These are phyloP conservation scores for Hypomontagnella monticulosa DNA, from an alignment of 495 filamentous ascomycete species.

Conservation along the genomic window DNA sequence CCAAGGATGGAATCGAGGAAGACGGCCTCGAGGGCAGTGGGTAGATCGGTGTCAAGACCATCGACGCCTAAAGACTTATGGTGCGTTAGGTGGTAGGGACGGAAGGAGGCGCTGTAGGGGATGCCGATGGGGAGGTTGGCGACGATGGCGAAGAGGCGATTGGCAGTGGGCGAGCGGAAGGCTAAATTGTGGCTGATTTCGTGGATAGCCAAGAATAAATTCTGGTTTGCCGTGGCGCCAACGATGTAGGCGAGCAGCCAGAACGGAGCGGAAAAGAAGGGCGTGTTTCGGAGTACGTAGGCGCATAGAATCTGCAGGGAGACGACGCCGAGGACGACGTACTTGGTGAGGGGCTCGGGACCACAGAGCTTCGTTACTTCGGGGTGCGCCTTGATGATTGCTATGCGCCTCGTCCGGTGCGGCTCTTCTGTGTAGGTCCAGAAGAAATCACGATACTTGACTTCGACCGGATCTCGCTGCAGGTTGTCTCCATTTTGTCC, in stretches of 20 bases:
- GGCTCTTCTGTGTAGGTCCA: conserved; percentile 99
- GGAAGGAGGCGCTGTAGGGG: conserved; percentile 95
- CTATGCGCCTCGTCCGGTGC: conserved; percentile 85
- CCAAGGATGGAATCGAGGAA: conserved; percentile 96
- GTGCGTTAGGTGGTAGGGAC: conserved; percentile 98
- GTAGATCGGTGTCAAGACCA: conserved; percentile 95
- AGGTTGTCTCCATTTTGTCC: conserved; percentile 28
- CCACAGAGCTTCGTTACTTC: conserved; percentile 99
- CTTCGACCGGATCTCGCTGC: conserved; percentile 50
- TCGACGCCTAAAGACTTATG: conserved; percentile 98
- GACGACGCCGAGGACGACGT: conserved; percentile 86
- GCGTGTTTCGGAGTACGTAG: conserved; percentile 78
- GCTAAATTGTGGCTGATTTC: conserved; percentile 99
- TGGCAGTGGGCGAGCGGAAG: conserved; percentile 84
- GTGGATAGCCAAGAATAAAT: conserved; percentile 98
- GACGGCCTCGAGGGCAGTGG: conserved; percentile 89
- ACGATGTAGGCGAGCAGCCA: conserved; percentile 89
- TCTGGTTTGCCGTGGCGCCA: conserved; percentile 97
- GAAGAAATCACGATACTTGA: conserved; percentile 65
- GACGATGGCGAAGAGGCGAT: conserved; percentile 86
- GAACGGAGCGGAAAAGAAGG: conserved; percentile 84
- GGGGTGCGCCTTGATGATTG: conserved; percentile 98
- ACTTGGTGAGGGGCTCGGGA: conserved; percentile 95
- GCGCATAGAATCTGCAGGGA: conserved; percentile 82
- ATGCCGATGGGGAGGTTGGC: conserved; percentile 96